These are phyloP conservation scores for Gaeumannomyces tritici DNA, from an alignment of 2,329 filamentous ascomycete genomes.

Conservation along the genomic window DNA sequence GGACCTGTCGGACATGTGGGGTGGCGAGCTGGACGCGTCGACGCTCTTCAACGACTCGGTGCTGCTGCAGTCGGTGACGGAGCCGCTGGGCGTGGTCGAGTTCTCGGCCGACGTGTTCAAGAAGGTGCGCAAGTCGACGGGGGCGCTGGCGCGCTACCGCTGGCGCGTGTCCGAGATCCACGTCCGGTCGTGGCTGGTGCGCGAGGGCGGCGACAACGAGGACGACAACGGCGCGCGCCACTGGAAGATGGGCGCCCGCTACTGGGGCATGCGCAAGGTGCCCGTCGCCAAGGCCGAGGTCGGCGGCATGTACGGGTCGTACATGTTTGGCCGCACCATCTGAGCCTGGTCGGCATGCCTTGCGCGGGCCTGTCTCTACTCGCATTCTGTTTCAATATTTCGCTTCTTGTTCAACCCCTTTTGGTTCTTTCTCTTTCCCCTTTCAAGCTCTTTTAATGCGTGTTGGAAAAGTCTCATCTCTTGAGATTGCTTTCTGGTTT, in stretches of 20 bases:
- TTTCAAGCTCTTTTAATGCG: neutral
- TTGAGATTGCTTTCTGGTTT: neutral
- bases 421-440: slow-evolving; percentile 5
- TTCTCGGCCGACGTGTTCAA: slow-evolving; percentile 59
- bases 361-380: neutral
- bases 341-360: slow-evolving; percentile 18
- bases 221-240: slow-evolving; percentile 32
- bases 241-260: slow-evolving; percentile 80
- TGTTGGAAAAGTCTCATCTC: neutral
- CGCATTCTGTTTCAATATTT: neutral
- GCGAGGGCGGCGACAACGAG: slow-evolving; percentile 20
- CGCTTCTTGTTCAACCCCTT: neutral
- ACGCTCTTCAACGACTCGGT: slow-evolving; percentile 39
- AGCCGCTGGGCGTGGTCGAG: slow-evolving; percentile 69
- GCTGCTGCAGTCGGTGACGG: slow-evolving; percentile 49
- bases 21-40: slow-evolving; percentile 49
- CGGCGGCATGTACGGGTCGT: slow-evolving; percentile 81
- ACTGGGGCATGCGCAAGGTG: slow-evolving; percentile 83
- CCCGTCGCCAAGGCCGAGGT: slow-evolving; percentile 89
- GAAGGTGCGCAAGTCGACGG: slow-evolving; percentile 52
- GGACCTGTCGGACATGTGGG: slow-evolving; percentile 64
- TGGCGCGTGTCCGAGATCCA: slow-evolving; percentile 67
- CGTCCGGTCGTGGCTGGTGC: slow-evolving; percentile 57
- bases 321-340: slow-evolving; percentile 52
- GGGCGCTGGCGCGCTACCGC: slow-evolving; percentile 50